Evolutionary conservation across 495 filamentous ascomycete species (phyloP).

Genomic region (Hyaloscypha bicolor): DNA sequence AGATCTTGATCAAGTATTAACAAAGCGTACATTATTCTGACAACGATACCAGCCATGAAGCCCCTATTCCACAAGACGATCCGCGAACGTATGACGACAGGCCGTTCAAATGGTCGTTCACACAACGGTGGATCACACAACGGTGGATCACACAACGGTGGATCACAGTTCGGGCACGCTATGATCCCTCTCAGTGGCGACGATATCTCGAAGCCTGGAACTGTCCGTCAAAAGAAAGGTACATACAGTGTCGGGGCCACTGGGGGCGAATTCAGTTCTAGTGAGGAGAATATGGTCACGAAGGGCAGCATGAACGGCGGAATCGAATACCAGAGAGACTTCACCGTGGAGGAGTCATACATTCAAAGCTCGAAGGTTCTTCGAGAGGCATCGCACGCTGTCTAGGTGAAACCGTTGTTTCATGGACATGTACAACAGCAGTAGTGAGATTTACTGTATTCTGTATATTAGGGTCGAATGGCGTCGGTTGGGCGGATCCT

Average conservation of each 20-base stretch:
- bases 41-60: slow-evolving; percentile 4
- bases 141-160: not conserved
- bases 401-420: too few relatives aligned
- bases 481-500: too few relatives aligned
- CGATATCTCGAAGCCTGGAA: not conserved
- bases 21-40: too few relatives aligned
- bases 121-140: not conserved
- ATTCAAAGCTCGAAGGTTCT: too few relatives aligned
- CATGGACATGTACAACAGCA: too few relatives aligned
- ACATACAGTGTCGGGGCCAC: not conserved
- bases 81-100: not conserved
- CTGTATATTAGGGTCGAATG: too few relatives aligned
- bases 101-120: not conserved
- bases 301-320: not conserved
- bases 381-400: too few relatives aligned
- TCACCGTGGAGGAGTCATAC: not conserved
- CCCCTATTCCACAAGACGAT: slow-evolving; percentile 44
- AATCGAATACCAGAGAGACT: not conserved
- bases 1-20: not conserved
- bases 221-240: not conserved
- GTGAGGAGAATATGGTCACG: not conserved
- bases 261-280: not conserved
- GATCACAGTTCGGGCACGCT: slow-evolving; percentile 1
- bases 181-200: slow-evolving; percentile 11
- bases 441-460: too few relatives aligned